Base-by-base conservation (phyloP, 306 rosid genomes). In the Comarum palustre region DNA sequence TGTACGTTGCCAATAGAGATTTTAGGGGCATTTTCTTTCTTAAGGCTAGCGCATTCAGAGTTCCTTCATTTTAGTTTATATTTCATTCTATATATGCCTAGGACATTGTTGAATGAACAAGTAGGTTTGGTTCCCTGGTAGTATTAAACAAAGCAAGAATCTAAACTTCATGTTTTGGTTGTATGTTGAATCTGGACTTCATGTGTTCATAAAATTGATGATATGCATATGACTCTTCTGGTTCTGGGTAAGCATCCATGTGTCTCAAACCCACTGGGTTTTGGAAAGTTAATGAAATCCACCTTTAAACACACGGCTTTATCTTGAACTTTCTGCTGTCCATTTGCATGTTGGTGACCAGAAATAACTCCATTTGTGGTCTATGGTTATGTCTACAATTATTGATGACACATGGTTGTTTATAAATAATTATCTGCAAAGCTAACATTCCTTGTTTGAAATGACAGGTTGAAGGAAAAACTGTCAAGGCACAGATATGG, bases 401-500 rank as follows among this genome's bases (percentile, higher is more conserved):
- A 66, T 42, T 67, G 75, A 8, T 25, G 39, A 54, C 27, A 24
- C 13, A 13, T 46, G 31, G 48, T 27, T 10, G 48, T 73, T 46
- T 69, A n/a, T 58, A 48, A 60, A 38, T 29, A 22, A 27, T 43
- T 39, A 38, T 41, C 68, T 74, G 41, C 65, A 45, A 16, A 51
- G 43, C 32, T 59, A 27, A 57, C 20, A 29, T 19, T 58, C 45
- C 17, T 24, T 71, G 17, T 43, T 50, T 47, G 46, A 36, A 76
- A 42, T 55, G 63, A 66, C 86, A 94, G 98, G 98, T 91, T 32
- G 97, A 94, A 66, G 98, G 98, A 75, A 94, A 94, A 81, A 91
- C 98, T 15, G 97, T 94, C 17, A 94, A 94, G 84, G 97, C 98
- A 66, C 98, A 94, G 80, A 94, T 94, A 75, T 94, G 98, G 98